These are phyloP conservation scores for Fusarium keratoplasticum DNA, from an alignment of 2,329 filamentous ascomycete species.

Conservation along the genomic window DNA sequence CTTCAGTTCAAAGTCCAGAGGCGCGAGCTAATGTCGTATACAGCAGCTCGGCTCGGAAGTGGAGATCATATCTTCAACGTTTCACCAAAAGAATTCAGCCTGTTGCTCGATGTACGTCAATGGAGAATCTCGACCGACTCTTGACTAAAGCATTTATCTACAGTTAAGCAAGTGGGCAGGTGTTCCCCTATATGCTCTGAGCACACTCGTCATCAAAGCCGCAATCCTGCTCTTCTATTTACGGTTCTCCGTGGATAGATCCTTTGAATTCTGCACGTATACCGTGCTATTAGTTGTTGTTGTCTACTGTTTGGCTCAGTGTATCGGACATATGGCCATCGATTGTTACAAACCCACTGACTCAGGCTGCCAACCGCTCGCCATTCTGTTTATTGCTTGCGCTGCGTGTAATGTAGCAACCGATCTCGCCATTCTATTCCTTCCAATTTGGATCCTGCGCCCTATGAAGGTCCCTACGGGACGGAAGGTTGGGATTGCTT, in stretches of 20 bases:
- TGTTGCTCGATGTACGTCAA: not conserved
- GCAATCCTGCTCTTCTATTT: conserved; percentile 37
- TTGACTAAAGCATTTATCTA: too few relatives aligned
- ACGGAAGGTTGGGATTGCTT: conserved; percentile 7
- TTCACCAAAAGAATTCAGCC: not conserved
- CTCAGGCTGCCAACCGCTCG: not conserved
- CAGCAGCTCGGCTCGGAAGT: conserved; percentile 14
- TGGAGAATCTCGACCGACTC: not conserved
- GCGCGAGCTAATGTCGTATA: not conserved
- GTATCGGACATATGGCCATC: not conserved
- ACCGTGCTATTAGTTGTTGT: not conserved
- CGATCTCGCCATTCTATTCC: conserved; percentile 2
- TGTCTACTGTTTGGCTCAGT: not conserved
- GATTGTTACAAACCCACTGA: not conserved
- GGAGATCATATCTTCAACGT: not conserved
- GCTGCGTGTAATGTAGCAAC: conserved; percentile 4
- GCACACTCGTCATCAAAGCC: conserved; percentile 32
- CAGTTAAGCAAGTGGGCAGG: not conserved
- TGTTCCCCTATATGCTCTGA: conserved; percentile 24
- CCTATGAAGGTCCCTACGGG: conserved; percentile 9
- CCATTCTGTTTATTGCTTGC: not conserved
- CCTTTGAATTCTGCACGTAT: not conserved
- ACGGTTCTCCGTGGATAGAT: conserved; percentile 22
- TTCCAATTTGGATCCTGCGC: conserved; percentile 12
- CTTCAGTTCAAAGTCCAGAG: not conserved